phyloP scores from a whole-genome alignment of 495 filamentous ascomycete genomes.

The Hypoxylon intermedium region DNA sequence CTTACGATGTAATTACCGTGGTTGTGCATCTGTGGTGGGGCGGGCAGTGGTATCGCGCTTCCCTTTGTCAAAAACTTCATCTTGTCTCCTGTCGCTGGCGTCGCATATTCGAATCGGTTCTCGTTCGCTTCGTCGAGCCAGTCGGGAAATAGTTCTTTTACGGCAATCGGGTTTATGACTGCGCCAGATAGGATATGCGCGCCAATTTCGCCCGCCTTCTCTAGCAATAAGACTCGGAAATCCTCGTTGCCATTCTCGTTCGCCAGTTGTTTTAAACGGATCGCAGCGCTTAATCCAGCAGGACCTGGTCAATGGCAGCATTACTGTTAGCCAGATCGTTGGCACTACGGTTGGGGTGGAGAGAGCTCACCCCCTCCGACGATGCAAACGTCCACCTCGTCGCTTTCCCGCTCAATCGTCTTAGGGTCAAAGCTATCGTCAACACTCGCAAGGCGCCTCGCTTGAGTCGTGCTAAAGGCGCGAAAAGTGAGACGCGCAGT shows the following conservation, averaged over 20 bases:
- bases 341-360: not conserved
- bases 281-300: constrained; percentile 89
- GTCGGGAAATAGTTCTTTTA: constrained; percentile 91
- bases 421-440: constrained; percentile 75
- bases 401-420: constrained; percentile 81
- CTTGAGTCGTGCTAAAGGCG: constrained; percentile 37
- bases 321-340: not conserved
- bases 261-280: constrained; percentile 93
- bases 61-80: constrained; percentile 96
- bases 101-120: constrained; percentile 81
- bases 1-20: constrained; percentile 97
- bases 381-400: constrained; percentile 96
- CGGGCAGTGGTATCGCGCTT: constrained; percentile 76
- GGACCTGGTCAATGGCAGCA: constrained; percentile 62
- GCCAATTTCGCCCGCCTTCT: constrained; percentile 95
- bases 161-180: constrained; percentile 86
- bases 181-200: constrained; percentile 96
- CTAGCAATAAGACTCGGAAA: constrained; percentile 88
- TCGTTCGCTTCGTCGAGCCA: constrained; percentile 90
- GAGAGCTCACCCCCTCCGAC: constrained; percentile 77
- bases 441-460: constrained; percentile 27
- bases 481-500: constrained; percentile 21
- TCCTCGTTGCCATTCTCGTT: constrained; percentile 96
- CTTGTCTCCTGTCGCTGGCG: constrained; percentile 79
- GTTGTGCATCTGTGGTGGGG: constrained; percentile 98